Evolutionary conservation across 768 basidiomycete genomes (phyloP), one percentile per base, ranked within the genome.

Genomic region (Aureoboletus auriporus): DNA sequence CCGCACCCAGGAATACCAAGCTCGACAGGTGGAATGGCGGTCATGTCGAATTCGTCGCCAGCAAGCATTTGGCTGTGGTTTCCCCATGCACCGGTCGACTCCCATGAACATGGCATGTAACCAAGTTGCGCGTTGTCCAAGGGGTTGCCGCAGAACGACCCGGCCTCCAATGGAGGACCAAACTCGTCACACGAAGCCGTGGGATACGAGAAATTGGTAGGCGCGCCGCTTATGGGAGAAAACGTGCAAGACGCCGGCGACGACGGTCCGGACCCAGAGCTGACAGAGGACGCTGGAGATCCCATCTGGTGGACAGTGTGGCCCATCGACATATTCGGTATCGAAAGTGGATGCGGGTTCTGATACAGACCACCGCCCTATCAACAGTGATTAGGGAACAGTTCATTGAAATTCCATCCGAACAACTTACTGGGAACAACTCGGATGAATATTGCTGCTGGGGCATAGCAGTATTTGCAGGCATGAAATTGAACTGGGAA

Each of bases 41-140:
- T 67, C 53, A 87, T 64, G 59, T 86, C 84, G 61, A 86, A 87
- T 66, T 86, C 84, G 62, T 83, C 81, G 47, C 73, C 75, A 34
- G 69, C 69, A 39, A 86, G 67, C 47, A 70, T 54, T 42, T 68
- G 63, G 55, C 53, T 20, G 57, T 73, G 50, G 62, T 59, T 60
- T 7, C 61, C 63, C 71, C 72, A 73, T 45, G 67, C 49, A 27
- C 59, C 45, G 28, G 58, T 54, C 6, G 60, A 47, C 4, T 62
- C 63, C 67, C 70, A 73, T 42, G 65, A 55, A 51, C 64, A 71
- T 1, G 58, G 43, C 29, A 60, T 42, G 37, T 69, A 70, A 13
- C 57, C 65, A 31, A 68, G 56, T 16, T 60, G 66, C 16, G 60
- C 42, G 34, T 54, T 57, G 33, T 68, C 56, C 41, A 66, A 35